phyloP scores from a whole-genome alignment of 345 rosid species.

The Melaleuca quinquenervia region DNA sequence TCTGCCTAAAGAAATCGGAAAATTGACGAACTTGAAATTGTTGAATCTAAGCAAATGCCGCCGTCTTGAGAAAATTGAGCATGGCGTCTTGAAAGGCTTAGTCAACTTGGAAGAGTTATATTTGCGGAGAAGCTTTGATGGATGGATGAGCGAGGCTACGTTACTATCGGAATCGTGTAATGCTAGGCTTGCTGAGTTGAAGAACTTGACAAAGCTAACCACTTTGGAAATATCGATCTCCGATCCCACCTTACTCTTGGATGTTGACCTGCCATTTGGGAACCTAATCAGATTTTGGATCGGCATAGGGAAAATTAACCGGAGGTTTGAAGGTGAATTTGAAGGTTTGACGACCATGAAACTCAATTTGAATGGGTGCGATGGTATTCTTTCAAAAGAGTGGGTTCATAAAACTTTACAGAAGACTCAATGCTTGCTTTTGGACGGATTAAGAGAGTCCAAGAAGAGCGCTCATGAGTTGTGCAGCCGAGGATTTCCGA shows the following conservation, averaged over 20 bases:
- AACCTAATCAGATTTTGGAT: background rate
- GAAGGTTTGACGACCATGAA: background rate
- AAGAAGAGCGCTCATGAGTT: background rate
- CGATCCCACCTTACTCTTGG: background rate
- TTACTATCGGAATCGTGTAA: too few relatives aligned
- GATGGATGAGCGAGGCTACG: background rate
- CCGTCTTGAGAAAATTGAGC: accelerated
- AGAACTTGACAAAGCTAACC: background rate
- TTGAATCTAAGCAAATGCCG: background rate
- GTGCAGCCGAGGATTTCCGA: background rate
- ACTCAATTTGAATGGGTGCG: background rate
- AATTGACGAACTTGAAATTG: background rate
- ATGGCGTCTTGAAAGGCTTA: background rate
- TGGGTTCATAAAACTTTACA: background rate
- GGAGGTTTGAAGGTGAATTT: too few relatives aligned
- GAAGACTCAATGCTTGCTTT: background rate
- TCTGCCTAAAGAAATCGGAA: background rate
- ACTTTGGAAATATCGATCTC: background rate
- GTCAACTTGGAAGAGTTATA: background rate
- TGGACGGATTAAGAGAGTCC: background rate
- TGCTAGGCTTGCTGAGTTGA: background rate
- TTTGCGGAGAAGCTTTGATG: background rate
- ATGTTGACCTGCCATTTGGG: background rate
- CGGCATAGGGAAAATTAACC: background rate
- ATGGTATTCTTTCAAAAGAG: background rate